These are phyloP conservation scores for Eutrema yunnanense DNA, from an alignment of 345 rosid genomes.

Conservation along the genomic window DNA sequence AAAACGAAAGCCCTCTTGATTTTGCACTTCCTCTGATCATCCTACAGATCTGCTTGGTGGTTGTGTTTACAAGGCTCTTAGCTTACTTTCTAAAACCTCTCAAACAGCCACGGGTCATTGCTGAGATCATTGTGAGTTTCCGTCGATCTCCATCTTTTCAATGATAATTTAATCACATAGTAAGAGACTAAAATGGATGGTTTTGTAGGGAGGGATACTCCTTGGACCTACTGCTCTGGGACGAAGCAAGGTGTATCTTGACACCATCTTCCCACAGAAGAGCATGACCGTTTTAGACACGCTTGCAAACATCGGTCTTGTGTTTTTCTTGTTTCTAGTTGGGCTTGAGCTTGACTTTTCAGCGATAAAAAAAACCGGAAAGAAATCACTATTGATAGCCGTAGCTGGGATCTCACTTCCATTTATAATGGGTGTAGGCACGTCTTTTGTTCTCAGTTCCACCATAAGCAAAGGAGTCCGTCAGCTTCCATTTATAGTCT, in stretches of 20 bases:
- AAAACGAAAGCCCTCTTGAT: conserved; percentile 66
- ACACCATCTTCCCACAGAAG: conserved; percentile 44
- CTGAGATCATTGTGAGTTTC: conserved; percentile 67
- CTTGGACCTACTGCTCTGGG: conserved; percentile 60
- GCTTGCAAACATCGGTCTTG: conserved; percentile 52
- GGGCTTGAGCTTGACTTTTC: conserved; percentile 58
- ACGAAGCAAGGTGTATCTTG: conserved; percentile 36
- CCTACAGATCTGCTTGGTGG: conserved; percentile 63
- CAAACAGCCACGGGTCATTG: conserved; percentile 70
- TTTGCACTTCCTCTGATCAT: conserved; percentile 69
- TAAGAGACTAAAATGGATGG: conserved; percentile 6
- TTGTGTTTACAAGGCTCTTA: conserved; percentile 49
- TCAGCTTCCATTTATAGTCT: conserved; percentile 36
- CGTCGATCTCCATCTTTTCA: not conserved
- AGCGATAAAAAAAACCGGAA: conserved; percentile 36
- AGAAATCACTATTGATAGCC: conserved; percentile 41
- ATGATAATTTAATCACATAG: not conserved
- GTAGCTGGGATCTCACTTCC: conserved; percentile 54
- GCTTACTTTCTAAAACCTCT: conserved; percentile 57
- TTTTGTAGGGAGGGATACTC: conserved; percentile 45
- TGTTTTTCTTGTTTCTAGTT: conserved; percentile 56
- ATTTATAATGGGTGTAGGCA: conserved; percentile 40
- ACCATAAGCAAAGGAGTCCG: conserved; percentile 27
- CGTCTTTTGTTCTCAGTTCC: conserved; percentile 38
- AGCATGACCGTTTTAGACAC: conserved; percentile 50